These are phyloP conservation scores for Hypoxylon rubiginosum DNA, from an alignment of 2,329 filamentous ascomycete species.

Conservation along the genomic window DNA sequence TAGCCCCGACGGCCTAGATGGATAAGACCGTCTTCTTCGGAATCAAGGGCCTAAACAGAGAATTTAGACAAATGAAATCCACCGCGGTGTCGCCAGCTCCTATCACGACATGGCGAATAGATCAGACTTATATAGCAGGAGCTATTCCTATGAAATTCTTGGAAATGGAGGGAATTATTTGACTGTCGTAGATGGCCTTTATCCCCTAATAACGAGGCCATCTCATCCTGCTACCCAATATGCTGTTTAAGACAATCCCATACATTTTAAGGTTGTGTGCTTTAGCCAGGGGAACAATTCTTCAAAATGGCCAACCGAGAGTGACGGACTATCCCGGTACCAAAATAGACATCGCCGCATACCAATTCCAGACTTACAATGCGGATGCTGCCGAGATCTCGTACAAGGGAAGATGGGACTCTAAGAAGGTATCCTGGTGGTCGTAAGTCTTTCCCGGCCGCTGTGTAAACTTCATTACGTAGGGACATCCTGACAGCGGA, in stretches of 20 bases:
- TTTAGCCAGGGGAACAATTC: slow-evolving; percentile 50
- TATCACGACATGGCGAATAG: slow-evolving; percentile 10
- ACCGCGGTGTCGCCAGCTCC: neutral
- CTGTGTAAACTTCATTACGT: neutral
- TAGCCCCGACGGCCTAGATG: slow-evolving; percentile 8
- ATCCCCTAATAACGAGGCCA: neutral
- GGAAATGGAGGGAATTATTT: neutral
- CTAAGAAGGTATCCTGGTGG: slow-evolving; percentile 71
- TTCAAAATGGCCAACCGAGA: slow-evolving; percentile 59
- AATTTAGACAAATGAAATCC: slow-evolving; percentile 7
- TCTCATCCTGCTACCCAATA: slow-evolving; percentile 16
- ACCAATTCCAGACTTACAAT: slow-evolving; percentile 60
- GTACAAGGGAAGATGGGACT: slow-evolving; percentile 75
- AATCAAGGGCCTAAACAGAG: slow-evolving; percentile 13
- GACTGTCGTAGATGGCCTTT: neutral
- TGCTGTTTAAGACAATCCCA: slow-evolving; percentile 31
- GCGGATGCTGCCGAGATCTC: slow-evolving; percentile 67
- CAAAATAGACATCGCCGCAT: slow-evolving; percentile 51
- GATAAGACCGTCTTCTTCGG: slow-evolving; percentile 16
- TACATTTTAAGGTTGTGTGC: slow-evolving; percentile 34
- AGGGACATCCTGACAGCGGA: slow-evolving; percentile 13
- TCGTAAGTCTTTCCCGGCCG: slow-evolving; percentile 58
- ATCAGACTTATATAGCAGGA: slow-evolving; percentile 12
- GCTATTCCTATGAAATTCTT: neutral
- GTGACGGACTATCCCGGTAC: slow-evolving; percentile 59